Evolutionary conservation across 2,329 filamentous ascomycete genomes (phyloP).

Genomic region (Trichoderma endophyticum): DNA sequence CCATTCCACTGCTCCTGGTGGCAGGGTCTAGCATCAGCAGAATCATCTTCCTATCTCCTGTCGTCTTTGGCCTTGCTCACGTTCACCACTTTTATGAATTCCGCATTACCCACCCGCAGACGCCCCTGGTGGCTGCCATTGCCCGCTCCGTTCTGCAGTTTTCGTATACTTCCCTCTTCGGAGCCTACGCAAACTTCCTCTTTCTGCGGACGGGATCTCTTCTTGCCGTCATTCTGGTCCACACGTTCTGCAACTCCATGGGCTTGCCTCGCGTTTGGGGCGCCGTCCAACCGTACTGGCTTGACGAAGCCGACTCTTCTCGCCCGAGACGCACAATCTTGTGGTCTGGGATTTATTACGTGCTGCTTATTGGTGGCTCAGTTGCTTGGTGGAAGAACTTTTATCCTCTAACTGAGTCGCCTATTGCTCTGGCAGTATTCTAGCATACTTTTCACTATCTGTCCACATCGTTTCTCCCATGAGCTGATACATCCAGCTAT

Average conservation of each 20-base stretch:
- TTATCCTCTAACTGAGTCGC: conserved; percentile 65
- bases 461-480: not conserved
- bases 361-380: conserved; percentile 68
- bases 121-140: conserved; percentile 60
- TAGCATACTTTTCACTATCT: conserved; percentile 24
- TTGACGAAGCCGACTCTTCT: conserved; percentile 26
- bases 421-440: conserved; percentile 31
- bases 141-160: conserved; percentile 79
- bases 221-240: conserved; percentile 69
- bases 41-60: conserved; percentile 77
- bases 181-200: conserved; percentile 87
- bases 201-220: conserved; percentile 83
- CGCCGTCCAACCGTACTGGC: conserved; percentile 57
- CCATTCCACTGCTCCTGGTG: conserved; percentile 77
- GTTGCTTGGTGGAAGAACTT: conserved; percentile 67
- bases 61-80: conserved; percentile 92
- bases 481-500: not conserved
- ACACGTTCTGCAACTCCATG: conserved; percentile 90
- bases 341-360: conserved; percentile 80
- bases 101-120: conserved; percentile 71
- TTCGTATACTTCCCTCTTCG: conserved; percentile 86
- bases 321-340: conserved; percentile 26
- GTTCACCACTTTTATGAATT: conserved; percentile 97
- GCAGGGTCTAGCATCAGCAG: conserved; percentile 54
- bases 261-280: conserved; percentile 87